Percentiles rank a stretch among this genome's conserved stretches.
Evolutionary conservation across 805 yeast genomes (phyloP).

Genomic region (Ogataea degrootiae): DNA sequence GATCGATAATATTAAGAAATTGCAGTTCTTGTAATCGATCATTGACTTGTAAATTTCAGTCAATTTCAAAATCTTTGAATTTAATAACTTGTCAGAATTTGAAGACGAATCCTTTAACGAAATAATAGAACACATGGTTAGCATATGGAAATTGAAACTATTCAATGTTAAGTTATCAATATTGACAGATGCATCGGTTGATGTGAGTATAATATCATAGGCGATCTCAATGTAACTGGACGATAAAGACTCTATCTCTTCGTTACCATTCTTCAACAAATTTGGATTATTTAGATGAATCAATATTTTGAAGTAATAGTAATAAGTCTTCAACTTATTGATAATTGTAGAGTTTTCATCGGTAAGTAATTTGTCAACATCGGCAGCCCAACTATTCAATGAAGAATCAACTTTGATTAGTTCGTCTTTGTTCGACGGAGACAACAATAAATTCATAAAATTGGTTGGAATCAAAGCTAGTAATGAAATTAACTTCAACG

Average conservation of each 20-base stretch:
- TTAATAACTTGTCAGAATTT: constrained; percentile 8
- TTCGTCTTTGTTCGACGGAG: constrained; percentile 9
- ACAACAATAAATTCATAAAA: constrained; percentile 18
- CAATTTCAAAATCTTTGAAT: constrained; percentile 13
- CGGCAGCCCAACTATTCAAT: constrained; percentile 24
- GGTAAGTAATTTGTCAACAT: constrained; percentile 13
- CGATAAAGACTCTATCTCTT: too few relatives aligned
- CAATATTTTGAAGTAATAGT: constrained; percentile 26
- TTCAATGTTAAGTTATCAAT: constrained; percentile 24
- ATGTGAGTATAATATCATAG: constrained; percentile 19
- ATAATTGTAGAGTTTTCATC: constrained; percentile 23
- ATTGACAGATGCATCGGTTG: constrained; percentile 7
- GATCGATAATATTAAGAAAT: constrained; percentile 17
- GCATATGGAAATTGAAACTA: constrained; percentile 29
- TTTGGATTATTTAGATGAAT: constrained; percentile 18
- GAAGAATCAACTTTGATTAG: constrained; percentile 16
- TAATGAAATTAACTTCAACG: constrained; percentile 30
- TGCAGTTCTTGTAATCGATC: constrained; percentile 18
- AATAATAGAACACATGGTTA: constrained; percentile 23
- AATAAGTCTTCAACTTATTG: constrained; percentile 27
- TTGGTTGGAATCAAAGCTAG: constrained; percentile 29
- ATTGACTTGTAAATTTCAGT: constrained; percentile 23
- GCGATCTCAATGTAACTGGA: constrained; percentile 18
- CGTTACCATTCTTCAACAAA: constrained; percentile 10
- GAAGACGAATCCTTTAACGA: constrained; percentile 16